Evolutionary conservation across 345 rosid species (phyloP).

Genomic region (Populus alba): DNA sequence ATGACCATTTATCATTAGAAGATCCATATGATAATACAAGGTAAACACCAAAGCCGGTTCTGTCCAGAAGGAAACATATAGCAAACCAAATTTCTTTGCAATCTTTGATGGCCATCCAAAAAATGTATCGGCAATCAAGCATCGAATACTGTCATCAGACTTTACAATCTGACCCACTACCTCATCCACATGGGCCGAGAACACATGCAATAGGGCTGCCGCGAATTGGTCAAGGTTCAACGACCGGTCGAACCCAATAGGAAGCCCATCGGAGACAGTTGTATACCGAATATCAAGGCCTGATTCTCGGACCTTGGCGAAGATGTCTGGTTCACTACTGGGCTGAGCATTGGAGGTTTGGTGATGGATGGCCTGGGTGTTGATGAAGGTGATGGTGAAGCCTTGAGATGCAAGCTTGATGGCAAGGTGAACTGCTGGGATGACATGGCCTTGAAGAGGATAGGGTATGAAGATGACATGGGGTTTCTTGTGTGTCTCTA

Average conservation of each 20-base stretch:
- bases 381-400: conserved; percentile 69
- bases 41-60: conserved; percentile 72
- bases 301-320: conserved; percentile 44
- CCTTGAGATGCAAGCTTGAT: conserved; percentile 72
- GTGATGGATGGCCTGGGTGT: conserved; percentile 60
- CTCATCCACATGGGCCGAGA: conserved; percentile 66
- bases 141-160: conserved; percentile 38
- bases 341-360: conserved; percentile 36
- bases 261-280: conserved; percentile 76
- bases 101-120: conserved; percentile 68
- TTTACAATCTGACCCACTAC: conserved; percentile 38
- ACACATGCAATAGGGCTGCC: conserved; percentile 45
- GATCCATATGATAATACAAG: conserved; percentile 69
- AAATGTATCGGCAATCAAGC: conserved; percentile 68
- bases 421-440: conserved; percentile 64
- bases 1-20: conserved; percentile 62
- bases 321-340: conserved; percentile 39
- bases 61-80: conserved; percentile 77
- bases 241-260: conserved; percentile 61
- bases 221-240: conserved; percentile 70
- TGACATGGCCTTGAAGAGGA: conserved; percentile 84
- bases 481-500: conserved; percentile 12
- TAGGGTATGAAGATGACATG: conserved; percentile 61
- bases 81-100: conserved; percentile 55
- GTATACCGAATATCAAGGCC: conserved; percentile 68